Evolutionary conservation across 495 filamentous ascomycete species (phyloP).

Genomic region (Penicillium manginii): DNA sequence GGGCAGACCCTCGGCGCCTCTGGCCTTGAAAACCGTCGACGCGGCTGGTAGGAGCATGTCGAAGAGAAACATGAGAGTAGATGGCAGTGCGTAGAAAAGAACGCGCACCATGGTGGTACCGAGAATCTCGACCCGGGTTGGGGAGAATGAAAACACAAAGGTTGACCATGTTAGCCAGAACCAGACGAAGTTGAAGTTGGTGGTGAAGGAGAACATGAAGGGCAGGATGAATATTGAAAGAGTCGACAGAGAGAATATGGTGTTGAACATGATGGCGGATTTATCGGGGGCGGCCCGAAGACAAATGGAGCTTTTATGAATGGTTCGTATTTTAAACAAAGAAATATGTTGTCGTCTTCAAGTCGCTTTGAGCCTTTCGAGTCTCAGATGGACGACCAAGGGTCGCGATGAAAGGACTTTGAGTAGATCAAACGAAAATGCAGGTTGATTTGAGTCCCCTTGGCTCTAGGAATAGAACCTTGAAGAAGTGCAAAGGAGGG

Average conservation of each 20-base stretch:
- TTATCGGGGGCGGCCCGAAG: background rate
- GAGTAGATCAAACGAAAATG: background rate
- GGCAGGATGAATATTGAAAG: slow-evolving; percentile 66
- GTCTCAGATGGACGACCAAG: background rate
- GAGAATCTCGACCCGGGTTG: slow-evolving; percentile 75
- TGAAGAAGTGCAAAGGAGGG: background rate
- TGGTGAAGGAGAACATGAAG: slow-evolving; percentile 63
- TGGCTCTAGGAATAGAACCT: background rate
- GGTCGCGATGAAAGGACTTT: background rate
- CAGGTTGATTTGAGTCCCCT: background rate
- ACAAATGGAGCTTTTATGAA: background rate
- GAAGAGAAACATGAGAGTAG: slow-evolving; percentile 72
- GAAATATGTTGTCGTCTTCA: background rate
- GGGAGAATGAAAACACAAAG: slow-evolving; percentile 74
- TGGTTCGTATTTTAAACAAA: background rate
- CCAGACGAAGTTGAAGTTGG: slow-evolving; percentile 82
- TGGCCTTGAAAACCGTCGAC: slow-evolving; percentile 68
- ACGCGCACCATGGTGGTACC: slow-evolving; percentile 69
- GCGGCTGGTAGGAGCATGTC: slow-evolving; percentile 71
- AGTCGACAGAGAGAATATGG: slow-evolving; percentile 71
- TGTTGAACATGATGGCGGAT: slow-evolving; percentile 49
- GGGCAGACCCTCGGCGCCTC: slow-evolving; percentile 66
- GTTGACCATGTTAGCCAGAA: slow-evolving; percentile 92
- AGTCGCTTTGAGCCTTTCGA: background rate
- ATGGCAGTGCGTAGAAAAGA: slow-evolving; percentile 74